These are phyloP conservation scores for Magnaporthiopsis rhizophila DNA, from an alignment of 2,329 filamentous ascomycete genomes.

Conservation along the genomic window DNA sequence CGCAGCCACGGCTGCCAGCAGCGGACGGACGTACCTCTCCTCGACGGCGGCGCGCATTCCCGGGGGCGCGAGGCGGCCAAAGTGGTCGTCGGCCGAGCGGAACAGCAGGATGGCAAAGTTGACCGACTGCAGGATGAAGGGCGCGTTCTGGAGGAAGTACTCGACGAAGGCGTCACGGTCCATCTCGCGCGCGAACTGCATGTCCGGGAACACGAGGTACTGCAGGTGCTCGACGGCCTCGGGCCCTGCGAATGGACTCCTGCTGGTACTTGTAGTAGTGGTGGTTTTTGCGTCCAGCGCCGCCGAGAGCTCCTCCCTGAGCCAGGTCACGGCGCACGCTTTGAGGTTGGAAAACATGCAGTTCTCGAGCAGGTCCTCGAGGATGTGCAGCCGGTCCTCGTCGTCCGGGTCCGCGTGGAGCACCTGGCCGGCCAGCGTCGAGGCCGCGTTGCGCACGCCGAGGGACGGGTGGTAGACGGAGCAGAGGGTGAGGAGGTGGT, in stretches of 20 bases:
- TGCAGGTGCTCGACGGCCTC: conserved; percentile 53
- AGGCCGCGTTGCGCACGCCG: conserved; percentile 46
- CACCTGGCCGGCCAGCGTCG: conserved; percentile 41
- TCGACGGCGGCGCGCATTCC: conserved; percentile 51
- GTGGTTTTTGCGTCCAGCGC: conserved; percentile 22
- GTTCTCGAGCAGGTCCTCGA: conserved; percentile 58
- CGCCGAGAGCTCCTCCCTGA: conserved; percentile 52
- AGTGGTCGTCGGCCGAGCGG: conserved; percentile 27
- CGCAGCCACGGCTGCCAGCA: conserved; percentile 32
- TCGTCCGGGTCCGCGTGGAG: conserved; percentile 54
- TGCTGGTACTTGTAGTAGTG: conserved; percentile 13
- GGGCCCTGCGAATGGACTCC: conserved; percentile 38
- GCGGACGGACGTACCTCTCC: conserved; percentile 49
- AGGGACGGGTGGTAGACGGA: conserved; percentile 49
- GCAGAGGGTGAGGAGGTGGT: conserved; percentile 50
- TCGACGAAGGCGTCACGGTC: conserved; percentile 36
- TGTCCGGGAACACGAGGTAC: conserved; percentile 52
- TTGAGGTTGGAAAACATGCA: conserved; percentile 56
- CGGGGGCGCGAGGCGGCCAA: conserved; percentile 36
- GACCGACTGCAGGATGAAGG: conserved; percentile 50
- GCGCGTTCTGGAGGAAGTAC: conserved; percentile 41
- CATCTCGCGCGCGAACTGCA: conserved; percentile 36
- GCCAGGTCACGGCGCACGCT: conserved; percentile 54
- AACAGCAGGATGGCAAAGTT: conserved; percentile 55
- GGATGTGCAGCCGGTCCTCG: conserved; percentile 49